These are phyloP conservation scores for Nymphaea colorata DNA, from an alignment of 164 flowering plant species.

Conservation along the genomic window DNA sequence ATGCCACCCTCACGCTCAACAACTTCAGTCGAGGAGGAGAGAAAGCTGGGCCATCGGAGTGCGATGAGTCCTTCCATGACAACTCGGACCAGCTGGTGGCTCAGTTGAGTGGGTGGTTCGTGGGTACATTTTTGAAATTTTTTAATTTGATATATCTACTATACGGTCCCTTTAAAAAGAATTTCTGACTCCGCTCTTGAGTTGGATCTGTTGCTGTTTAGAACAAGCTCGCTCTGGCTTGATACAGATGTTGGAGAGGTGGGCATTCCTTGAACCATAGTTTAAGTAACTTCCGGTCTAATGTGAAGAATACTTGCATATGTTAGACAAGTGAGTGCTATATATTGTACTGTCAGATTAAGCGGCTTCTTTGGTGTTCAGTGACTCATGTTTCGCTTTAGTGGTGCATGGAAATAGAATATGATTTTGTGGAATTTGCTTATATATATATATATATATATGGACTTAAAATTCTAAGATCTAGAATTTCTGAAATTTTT, in stretches of 20 bases:
- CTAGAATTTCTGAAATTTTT: too few relatives aligned
- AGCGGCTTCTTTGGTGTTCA: too few relatives aligned
- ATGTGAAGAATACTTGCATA: too few relatives aligned
- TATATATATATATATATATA: too few relatives aligned
- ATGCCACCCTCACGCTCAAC: constrained; percentile 5
- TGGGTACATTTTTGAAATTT: not conserved
- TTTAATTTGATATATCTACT: constrained; percentile 5
- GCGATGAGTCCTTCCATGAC: constrained; percentile 1
- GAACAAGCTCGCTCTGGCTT: constrained; percentile 1
- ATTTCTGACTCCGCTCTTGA: constrained; percentile 1
- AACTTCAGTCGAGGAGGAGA: constrained; percentile 4
- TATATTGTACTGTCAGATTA: too few relatives aligned
- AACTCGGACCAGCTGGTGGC: constrained; percentile 3
- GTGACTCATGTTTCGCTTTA: too few relatives aligned
- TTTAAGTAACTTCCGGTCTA: not conserved
- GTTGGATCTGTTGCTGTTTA: constrained; percentile 4
- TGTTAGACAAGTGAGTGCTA: too few relatives aligned
- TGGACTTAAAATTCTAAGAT: too few relatives aligned
- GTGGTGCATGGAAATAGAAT: too few relatives aligned
- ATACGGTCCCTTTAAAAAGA: constrained; percentile 1
- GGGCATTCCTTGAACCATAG: not conserved
- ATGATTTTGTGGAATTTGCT: too few relatives aligned
- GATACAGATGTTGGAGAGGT: not conserved
- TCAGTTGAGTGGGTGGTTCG: constrained; percentile 5
- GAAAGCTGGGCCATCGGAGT: constrained; percentile 3